These are phyloP conservation scores for Pholiota molesta DNA, from an alignment of 768 basidiomycete species.

Conservation along the genomic window DNA sequence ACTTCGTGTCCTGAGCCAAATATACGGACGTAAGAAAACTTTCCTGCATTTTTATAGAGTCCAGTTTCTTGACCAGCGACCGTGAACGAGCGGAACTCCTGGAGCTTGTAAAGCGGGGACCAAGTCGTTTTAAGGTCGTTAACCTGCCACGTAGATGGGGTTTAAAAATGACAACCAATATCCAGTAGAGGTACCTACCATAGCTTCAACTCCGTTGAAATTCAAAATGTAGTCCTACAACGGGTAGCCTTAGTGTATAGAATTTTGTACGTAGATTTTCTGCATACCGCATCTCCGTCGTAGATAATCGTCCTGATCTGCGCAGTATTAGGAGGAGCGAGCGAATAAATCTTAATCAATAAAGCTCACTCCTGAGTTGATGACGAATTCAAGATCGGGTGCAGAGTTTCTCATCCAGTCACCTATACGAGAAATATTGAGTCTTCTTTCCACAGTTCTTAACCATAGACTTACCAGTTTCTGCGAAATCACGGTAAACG, in stretches of 20 bases:
- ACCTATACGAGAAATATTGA: slow-evolving; percentile 24
- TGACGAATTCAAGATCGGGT: slow-evolving; percentile 55
- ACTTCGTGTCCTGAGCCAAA: slow-evolving; percentile 52
- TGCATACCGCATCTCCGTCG: slow-evolving; percentile 57
- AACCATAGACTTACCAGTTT: slow-evolving; percentile 35
- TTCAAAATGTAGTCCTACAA: slow-evolving; percentile 55
- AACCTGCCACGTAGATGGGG: slow-evolving; percentile 33
- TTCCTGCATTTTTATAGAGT: slow-evolving; percentile 61
- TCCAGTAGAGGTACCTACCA: slow-evolving; percentile 36
- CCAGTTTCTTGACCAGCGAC: slow-evolving; percentile 54
- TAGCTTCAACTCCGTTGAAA: slow-evolving; percentile 57
- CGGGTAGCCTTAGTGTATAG: background rate
- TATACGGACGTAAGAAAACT: slow-evolving; percentile 55
- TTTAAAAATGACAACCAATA: background rate
- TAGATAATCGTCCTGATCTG: slow-evolving; percentile 52
- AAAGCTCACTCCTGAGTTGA: slow-evolving; percentile 50
- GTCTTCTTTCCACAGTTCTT: background rate
- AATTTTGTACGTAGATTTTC: background rate
- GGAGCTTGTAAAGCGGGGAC: slow-evolving; percentile 40
- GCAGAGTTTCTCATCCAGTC: slow-evolving; percentile 61
- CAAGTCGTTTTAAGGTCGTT: slow-evolving; percentile 50
- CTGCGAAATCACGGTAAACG: slow-evolving; percentile 50
- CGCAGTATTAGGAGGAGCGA: background rate
- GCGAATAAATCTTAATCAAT: background rate
- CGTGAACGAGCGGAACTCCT: slow-evolving; percentile 49